These are phyloP conservation scores for Kodamaea kaohsiungensis DNA, from an alignment of 805 yeast genomes.

Conservation along the genomic window DNA sequence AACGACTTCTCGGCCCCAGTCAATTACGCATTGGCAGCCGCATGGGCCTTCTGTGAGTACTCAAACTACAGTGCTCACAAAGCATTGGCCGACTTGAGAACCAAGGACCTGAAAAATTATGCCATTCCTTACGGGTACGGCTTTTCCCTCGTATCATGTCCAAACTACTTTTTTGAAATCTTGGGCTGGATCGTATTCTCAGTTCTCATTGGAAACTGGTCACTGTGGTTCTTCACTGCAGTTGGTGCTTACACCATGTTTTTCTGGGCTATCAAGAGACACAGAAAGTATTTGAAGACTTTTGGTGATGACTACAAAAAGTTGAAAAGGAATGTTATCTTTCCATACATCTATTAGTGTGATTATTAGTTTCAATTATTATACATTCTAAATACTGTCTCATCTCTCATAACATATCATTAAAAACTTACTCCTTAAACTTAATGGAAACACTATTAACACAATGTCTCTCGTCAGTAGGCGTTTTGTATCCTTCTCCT, in stretches of 20 bases:
- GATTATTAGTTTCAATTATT: too few relatives aligned
- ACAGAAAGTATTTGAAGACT: slow-evolving; percentile 61
- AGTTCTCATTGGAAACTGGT: slow-evolving; percentile 72
- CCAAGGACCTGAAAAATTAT: slow-evolving; percentile 53
- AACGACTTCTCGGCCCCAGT: slow-evolving; percentile 37
- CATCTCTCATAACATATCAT: neutral
- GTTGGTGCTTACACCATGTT: slow-evolving; percentile 85
- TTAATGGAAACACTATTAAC: slow-evolving; percentile 84
- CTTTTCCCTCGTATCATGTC: slow-evolving; percentile 80
- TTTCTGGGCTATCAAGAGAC: slow-evolving; percentile 89
- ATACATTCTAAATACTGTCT: too few relatives aligned
- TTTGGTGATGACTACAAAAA: slow-evolving; percentile 81
- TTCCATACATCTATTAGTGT: slow-evolving; percentile 58
- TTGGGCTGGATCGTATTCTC: slow-evolving; percentile 74
- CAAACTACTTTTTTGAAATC: slow-evolving; percentile 90
- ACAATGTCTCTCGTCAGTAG: slow-evolving; percentile 92
- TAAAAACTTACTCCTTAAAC: slow-evolving; percentile 36
- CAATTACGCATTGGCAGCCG: slow-evolving; percentile 36
- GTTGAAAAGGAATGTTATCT: slow-evolving; percentile 65
- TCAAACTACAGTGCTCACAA: slow-evolving; percentile 75
- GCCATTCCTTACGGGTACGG: slow-evolving; percentile 83
- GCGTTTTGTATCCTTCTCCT: slow-evolving; percentile 89
- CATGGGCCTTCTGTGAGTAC: slow-evolving; percentile 62
- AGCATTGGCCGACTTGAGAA: slow-evolving; percentile 60
- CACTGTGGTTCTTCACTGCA: slow-evolving; percentile 66